Evolutionary conservation across 2,329 filamentous ascomycete species (phyloP).

Genomic region (Acrocalymma vagum): DNA sequence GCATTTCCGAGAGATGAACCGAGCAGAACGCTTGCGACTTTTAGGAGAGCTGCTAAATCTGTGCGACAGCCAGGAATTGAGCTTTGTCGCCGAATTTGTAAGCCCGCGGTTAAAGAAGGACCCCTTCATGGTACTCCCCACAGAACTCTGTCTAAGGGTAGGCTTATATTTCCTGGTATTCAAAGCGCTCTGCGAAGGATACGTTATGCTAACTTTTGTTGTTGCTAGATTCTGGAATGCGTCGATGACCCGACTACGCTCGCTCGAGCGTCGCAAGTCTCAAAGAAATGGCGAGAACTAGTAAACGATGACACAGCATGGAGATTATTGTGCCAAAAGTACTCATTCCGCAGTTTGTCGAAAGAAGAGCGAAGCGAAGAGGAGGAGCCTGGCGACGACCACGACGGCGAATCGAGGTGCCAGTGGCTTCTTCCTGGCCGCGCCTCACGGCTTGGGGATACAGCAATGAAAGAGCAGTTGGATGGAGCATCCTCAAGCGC

Average conservation of each 20-base stretch:
- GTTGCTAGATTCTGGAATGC: constrained; percentile 84
- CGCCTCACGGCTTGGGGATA: constrained; percentile 35
- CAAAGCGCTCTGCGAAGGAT: constrained; percentile 13
- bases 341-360: constrained; percentile 77
- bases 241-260: constrained; percentile 96
- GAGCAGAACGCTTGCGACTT: constrained; percentile 79
- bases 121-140: constrained; percentile 89
- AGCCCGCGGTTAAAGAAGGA: constrained; percentile 95
- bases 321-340: constrained; percentile 96
- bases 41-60: constrained; percentile 90
- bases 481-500: constrained; percentile 51
- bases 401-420: constrained; percentile 29
- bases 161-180: constrained; percentile 45
- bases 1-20: constrained; percentile 80
- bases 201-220: constrained; percentile 21
- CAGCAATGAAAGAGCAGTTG: constrained; percentile 31
- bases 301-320: constrained; percentile 97
- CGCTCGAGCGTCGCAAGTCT: constrained; percentile 94
- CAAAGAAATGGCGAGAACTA: constrained; percentile 89
- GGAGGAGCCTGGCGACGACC: constrained; percentile 35
- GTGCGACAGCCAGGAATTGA: constrained; percentile 93
- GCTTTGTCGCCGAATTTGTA: constrained; percentile 96
- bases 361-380: constrained; percentile 49
- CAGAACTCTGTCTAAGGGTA: constrained; percentile 90
- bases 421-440: constrained; percentile 37